Evolutionary conservation across 129 eudicot genomes (phyloP), one percentile per base, ranked within the genome.

Genomic region (Helichrysum umbraculigerum): DNA sequence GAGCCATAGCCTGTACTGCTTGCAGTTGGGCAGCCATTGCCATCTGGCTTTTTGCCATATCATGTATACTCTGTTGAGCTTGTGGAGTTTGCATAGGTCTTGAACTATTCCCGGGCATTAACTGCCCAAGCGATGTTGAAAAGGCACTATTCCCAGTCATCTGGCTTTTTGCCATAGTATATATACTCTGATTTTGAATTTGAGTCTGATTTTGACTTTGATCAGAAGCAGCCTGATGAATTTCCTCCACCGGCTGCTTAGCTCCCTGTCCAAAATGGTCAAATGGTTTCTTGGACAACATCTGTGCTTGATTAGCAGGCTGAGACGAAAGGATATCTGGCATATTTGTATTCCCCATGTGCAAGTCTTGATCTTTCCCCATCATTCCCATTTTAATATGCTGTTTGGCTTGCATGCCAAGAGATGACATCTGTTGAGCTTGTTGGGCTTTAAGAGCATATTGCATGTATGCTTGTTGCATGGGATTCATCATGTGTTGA

Each of bases 1-100:
- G 90, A 10, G 99, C 99, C 82, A 92, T 72, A 16, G 90, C 97
- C 83, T 92, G 97, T 83, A 91, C 78, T 57, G 97, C 97, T 78
- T 90, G 99, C 86, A 94, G 62, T 79, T 94, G 99, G 50, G 96
- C 89, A 60, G 96, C 97, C 92, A 89, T 87, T 29, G 90, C 83
- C 87, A 82, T 35, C 37, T 63, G 34, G 68, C 19, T 63, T 33
- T 63, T 63, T 15, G 37, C 21, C 39, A 63, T 63, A 32, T 29
- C 12, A 30, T 63, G 68, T 6, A 30, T 87, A 81, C 78, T 86
- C 73, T 87, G 89, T 75, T 86, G 92, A 54, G 84, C 78, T 75
- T 85, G 92, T 54, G 88, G 87, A 39, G 79, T 83, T 54, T 74
- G 82, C 86, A 85, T 81, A n/a, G 97, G 83, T 51, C 74, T 54